Percentiles rank a stretch among this genome's conserved stretches.
Evolutionary conservation across 257 asterid genomes (phyloP).

Genomic region (Datura wrightii): DNA sequence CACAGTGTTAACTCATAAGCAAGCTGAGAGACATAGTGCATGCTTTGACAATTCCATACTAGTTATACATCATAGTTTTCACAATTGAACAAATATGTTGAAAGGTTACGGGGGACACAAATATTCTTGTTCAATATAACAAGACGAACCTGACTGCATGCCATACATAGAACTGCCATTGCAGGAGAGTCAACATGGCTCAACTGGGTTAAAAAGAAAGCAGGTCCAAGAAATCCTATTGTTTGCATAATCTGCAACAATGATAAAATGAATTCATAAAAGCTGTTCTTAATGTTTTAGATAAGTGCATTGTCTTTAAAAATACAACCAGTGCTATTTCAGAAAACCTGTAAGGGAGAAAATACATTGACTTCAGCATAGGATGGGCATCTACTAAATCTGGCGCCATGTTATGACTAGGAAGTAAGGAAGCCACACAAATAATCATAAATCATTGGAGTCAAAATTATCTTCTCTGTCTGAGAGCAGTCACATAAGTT

Average conservation of each 20-base stretch:
- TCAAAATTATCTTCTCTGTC: slow-evolving; percentile 13
- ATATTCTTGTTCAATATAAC: slow-evolving; percentile 23
- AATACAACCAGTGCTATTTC: slow-evolving; percentile 17
- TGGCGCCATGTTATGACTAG: background rate
- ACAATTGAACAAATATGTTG: background rate
- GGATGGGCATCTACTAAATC: slow-evolving; percentile 2
- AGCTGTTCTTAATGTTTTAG: slow-evolving; percentile 1
- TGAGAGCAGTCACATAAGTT: too few species aligned
- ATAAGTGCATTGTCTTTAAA: slow-evolving; percentile 21
- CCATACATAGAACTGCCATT: slow-evolving; percentile 88
- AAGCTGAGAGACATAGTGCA: background rate
- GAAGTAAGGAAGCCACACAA: slow-evolving; percentile 25
- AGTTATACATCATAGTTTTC: background rate
- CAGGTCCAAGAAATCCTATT: slow-evolving; percentile 91
- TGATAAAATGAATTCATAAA: slow-evolving; percentile 18
- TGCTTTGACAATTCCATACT: background rate
- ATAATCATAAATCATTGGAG: background rate
- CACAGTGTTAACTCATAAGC: slow-evolving; percentile 23
- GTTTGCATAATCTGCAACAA: slow-evolving; percentile 83
- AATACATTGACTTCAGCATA: slow-evolving; percentile 16
- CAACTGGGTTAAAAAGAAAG: slow-evolving; percentile 91
- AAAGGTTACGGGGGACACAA: background rate
- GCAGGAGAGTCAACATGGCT: slow-evolving; percentile 89
- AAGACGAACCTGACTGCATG: slow-evolving; percentile 85
- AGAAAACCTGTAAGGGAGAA: slow-evolving; percentile 4